Percentiles rank a stretch among this genome's conserved stretches.
Evolutionary conservation across 1,284 basidiomycete genomes (phyloP).

Genomic region (Pseudozyma pruni): DNA sequence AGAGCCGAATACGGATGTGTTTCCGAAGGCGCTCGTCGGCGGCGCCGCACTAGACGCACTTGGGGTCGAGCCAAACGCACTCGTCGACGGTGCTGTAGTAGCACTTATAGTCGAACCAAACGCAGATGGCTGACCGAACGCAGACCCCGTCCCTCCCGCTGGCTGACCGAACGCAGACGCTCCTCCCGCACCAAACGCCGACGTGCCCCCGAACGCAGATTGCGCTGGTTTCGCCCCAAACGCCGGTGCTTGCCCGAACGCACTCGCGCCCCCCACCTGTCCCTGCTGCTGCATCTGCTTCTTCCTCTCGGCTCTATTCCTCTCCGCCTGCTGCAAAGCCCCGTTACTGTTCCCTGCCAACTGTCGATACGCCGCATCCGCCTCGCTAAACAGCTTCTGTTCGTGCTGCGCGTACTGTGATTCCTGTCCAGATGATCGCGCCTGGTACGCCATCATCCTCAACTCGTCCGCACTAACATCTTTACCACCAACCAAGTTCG

Average conservation of each 20-base stretch:
- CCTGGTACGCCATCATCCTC: conserved; percentile 65
- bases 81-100: conserved; percentile 4
- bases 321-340: conserved; percentile 28
- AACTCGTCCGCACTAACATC: conserved; percentile 86
- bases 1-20: conserved; percentile 15
- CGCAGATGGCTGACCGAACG: conserved; percentile 14
- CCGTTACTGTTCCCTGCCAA: conserved; percentile 7
- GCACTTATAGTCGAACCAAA: conserved; percentile 12
- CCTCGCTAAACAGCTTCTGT: conserved; percentile 29
- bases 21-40: conserved; percentile 17
- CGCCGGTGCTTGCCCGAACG: conserved; percentile 27
- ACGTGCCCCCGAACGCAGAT: conserved; percentile 9
- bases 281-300: conserved; percentile 17
- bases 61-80: conserved; percentile 14
- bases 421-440: conserved; percentile 35
- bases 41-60: conserved; percentile 11
- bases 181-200: neutral
- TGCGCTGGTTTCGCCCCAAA: conserved; percentile 7
- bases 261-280: conserved; percentile 3
- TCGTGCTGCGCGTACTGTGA: conserved; percentile 39
- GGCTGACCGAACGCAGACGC: conserved; percentile 17
- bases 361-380: conserved; percentile 23
- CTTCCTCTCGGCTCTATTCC: conserved; percentile 38
- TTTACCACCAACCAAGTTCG: conserved; percentile 75
- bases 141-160: neutral